Evolutionary conservation across 768 basidiomycete species (phyloP), one percentile per base, ranked within the genome.

Genomic region (Termitomyces sp.): DNA sequence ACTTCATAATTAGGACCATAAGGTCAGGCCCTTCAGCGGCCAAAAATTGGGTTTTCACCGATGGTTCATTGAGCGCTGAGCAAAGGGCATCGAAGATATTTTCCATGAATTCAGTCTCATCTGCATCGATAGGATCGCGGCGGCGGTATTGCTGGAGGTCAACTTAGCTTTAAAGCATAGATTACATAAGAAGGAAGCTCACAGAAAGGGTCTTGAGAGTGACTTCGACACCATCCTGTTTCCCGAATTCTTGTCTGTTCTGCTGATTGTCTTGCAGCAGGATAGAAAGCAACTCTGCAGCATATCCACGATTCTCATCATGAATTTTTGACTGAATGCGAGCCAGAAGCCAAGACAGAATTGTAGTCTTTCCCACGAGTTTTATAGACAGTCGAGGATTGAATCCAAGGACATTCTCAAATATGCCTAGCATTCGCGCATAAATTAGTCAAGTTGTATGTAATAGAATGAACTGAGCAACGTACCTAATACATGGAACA

Each of bases 1-100:
- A 95, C 94, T 90, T 96, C 89, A 98, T 95, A 82, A 97, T 90
- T 61, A 98, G 77, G n/a, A 97, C 82, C 95, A 98, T 98, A 34
- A 99, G 80, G 65, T 99, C 97, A 14, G 94, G 85, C 2, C 97
- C 97, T 70, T 99, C 97, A 19, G 87, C 87, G 10, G 86, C 83
- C n/a, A 94, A 73, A 73, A 99, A 98, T 4, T 85, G 72, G 17
- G 79, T 70, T 71, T 98, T 98, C 68, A 89, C 84, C 46, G 85
- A 77, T 14, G 86, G 77, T 70, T 96, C 95, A 34, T 77, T 82
- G 23, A 98, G 77, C 0, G 87, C 81, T 0, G 95, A 95, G 68
- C 97, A 98, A 23, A 99, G 71, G 0, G 86, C 72, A 68, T 98
- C 92, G 67, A 98, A 98, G 4, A 93, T 66, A 70, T 99, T 98